Base-by-base conservation (phyloP, 805 yeast genomes). In the Candida hungchunana region DNA sequence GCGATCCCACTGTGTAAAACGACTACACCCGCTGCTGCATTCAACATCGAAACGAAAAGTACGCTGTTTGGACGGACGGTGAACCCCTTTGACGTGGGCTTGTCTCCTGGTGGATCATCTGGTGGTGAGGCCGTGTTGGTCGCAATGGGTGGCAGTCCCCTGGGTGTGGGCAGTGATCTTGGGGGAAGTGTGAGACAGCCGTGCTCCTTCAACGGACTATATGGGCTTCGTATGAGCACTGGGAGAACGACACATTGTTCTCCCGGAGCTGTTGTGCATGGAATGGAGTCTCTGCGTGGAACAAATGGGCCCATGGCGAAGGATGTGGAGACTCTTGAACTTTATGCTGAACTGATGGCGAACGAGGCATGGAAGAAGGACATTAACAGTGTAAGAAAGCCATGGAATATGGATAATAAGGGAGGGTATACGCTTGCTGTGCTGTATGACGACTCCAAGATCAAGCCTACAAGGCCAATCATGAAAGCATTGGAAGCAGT, bases 1-100 rank as follows among this genome's bases (percentile, higher is more conserved):
- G 81, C 78, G 1, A 67, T 77, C 3, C 64, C 74, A 24, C 66
- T 69, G 35, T 67, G 65, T 26, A 75, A 76, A 49, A 78, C 83
- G 4, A 71, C 64, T 32, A 69, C 64, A 15, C 77, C 79, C 2
- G 63, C 61, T 29, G 72, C 73, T 4, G 65, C 69, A 62, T 66
- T 69, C 67, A 56, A 63, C 54, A 63, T 67, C 16, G 77, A 74
- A 42, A 58, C 76, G 5, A 55, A 47, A 21, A 66, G 64, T 44
- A 60, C 63, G 37, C 44, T 73, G 18, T 67, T 55, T 37, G 79
- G 79, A 1, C 52, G 56, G 13, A 70, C 77, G 6, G 30, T 55
- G 26, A 72, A 71, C 49, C 73, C 79, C 2, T 50, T 55, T 42
- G 69, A 68, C 42, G 47, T 63, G 17, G 42, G 48, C 6, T 46